Evolutionary conservation across 2,329 filamentous ascomycete species (phyloP), one percentile per base, ranked within the genome.

Genomic region (Stromatinia cepivora): DNA sequence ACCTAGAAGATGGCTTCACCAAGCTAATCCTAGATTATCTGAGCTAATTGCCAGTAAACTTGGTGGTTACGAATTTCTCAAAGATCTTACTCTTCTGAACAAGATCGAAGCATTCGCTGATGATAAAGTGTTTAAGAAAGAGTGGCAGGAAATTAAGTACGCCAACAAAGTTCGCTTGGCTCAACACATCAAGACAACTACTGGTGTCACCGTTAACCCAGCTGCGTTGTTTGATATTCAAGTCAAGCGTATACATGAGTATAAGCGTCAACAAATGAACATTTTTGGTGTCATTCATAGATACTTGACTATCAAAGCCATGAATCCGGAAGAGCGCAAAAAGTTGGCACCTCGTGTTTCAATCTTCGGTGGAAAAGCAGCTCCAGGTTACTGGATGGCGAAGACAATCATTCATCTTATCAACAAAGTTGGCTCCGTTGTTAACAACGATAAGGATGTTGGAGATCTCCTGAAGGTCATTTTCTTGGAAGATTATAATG

Each of bases 301-400:
- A 65, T 99, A 98, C 80, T 85, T 99, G 52, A 87, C 87, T 20
- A 90, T 99, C 79, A 99, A 98, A 83, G 86, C 87, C 48, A 88
- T 97, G 90, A 88, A 86, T 34, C 84, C 92, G 0, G 92, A 93
- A 76, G 91, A 97, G 79, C 88, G 90, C 74, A 94, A 96, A 85
- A 95, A 95, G 82, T 85, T 92, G 71, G 87, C 90, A 57, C 93
- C 94, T 22, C 90, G 94, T 65, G 95, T 98, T 13, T 95, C 92
- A 69, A 96, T 99, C 80, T 98, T 99, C 79, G 95, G 95, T 78
- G 95, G 95, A 76, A 99, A 99, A 83, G 95, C 95, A 36, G 95
- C 95, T 2, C 95, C 95, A 0, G 95, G 95, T 22, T 99, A 99
- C 84, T 99, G 95, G 95, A 99, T 98, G 95, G 95, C 95, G 50